Conservation (phyloP, 2,329 filamentous ascomycete genomes). For the Huntiella savannae region DNA sequence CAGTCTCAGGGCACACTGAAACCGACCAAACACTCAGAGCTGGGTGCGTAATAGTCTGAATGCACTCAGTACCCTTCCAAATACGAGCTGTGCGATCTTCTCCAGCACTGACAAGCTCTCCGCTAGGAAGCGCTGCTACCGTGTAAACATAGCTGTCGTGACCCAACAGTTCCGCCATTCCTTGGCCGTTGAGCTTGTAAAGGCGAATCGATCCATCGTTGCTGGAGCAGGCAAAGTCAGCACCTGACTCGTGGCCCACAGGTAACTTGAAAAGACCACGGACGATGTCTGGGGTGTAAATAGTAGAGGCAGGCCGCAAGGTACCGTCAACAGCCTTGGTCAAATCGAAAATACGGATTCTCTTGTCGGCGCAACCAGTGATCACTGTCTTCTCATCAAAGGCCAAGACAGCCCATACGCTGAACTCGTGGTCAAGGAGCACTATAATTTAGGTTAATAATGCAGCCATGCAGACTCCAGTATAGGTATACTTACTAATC, state of each 20-base stretch:
- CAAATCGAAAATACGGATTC: constrained; percentile 68
- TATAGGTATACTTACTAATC: constrained; percentile 18
- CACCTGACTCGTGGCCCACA: constrained; percentile 54
- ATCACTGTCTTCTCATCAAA: constrained; percentile 64
- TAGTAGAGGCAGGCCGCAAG: constrained; percentile 32
- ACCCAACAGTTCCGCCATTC: constrained; percentile 60
- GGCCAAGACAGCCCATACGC: constrained; percentile 82
- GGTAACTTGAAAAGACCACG: constrained; percentile 77
- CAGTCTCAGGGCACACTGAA: constrained; percentile 60
- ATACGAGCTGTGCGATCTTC: constrained; percentile 87
- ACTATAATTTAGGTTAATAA: constrained; percentile 16
- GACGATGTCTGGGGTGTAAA: constrained; percentile 61
- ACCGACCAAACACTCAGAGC: constrained; percentile 94
- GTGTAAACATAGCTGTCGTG: constrained; percentile 95
- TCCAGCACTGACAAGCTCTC: constrained; percentile 75
- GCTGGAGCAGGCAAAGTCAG: constrained; percentile 84
- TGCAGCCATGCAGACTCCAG: neutral
- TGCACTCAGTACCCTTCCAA: constrained; percentile 65
- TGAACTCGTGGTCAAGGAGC: constrained; percentile 53
- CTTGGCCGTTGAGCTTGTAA: constrained; percentile 64
- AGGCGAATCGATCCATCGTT: constrained; percentile 81
- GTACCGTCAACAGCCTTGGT: constrained; percentile 36
- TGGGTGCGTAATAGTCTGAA: constrained; percentile 92
- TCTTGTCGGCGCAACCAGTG: constrained; percentile 82
- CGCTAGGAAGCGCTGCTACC: constrained; percentile 55